Percentiles rank a stretch among this genome's conserved stretches.
phyloP scores from a whole-genome alignment of 495 filamentous ascomycete genomes.

The Penicillium canariense region DNA sequence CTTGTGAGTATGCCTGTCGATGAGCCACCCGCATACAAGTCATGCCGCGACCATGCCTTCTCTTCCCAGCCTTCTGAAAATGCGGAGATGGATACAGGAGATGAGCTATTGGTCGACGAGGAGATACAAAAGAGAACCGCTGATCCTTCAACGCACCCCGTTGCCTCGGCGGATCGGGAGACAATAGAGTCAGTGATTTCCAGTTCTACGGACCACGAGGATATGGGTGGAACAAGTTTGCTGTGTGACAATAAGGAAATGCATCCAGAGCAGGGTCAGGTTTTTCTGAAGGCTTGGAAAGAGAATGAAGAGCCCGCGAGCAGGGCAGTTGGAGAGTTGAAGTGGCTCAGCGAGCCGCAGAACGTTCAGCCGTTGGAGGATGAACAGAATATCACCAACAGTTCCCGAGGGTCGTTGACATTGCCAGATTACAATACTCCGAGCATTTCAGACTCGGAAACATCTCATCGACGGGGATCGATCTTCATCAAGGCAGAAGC shows the following conservation, averaged over 20 bases:
- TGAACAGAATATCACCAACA: neutral
- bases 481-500: slow-evolving; percentile 1
- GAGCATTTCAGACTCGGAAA: slow-evolving; percentile 2
- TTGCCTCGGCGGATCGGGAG: slow-evolving; percentile 1
- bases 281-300: neutral
- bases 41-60: neutral
- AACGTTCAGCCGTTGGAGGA: neutral
- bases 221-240: neutral
- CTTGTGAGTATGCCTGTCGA: neutral
- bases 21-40: neutral
- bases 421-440: neutral
- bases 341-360: neutral
- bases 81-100: neutral
- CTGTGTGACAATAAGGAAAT: neutral
- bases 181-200: neutral
- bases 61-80: neutral
- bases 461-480: neutral
- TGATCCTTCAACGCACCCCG: neutral
- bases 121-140: neutral
- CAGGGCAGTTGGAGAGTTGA: neutral
- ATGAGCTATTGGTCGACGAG: neutral
- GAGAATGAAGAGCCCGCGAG: neutral
- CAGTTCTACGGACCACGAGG: neutral
- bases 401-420: neutral
- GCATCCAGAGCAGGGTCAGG: too few relatives aligned